Conservation (phyloP, 441 rosid species). For the Adansonia rubrostipa region DNA sequence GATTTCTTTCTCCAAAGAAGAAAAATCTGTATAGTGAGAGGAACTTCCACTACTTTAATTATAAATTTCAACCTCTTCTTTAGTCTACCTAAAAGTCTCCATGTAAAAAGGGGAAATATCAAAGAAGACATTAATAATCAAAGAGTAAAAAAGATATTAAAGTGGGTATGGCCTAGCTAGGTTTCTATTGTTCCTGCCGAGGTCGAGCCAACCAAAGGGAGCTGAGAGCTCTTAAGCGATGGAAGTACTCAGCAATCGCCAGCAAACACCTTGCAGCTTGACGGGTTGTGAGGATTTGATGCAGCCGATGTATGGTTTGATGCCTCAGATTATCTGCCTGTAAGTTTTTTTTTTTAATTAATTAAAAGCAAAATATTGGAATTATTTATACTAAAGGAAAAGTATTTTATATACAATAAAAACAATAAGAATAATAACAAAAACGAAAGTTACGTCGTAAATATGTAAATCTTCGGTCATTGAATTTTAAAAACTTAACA, state of each 20-base stretch:
- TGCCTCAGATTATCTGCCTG: slow-evolving; percentile 98
- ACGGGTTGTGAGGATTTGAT: slow-evolving; percentile 72
- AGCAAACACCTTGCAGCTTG: slow-evolving; percentile 88
- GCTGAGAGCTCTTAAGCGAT: slow-evolving; percentile 92
- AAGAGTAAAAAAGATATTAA: slow-evolving; percentile 16
- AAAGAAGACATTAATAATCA: slow-evolving; percentile 23
- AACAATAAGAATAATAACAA: too few species aligned
- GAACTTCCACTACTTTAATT: slow-evolving; percentile 33
- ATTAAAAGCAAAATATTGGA: background rate
- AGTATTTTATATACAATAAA: too few species aligned
- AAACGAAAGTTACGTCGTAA: too few species aligned
- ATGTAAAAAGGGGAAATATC: background rate
- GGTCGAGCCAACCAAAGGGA: slow-evolving; percentile 97
- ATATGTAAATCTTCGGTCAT: background rate
- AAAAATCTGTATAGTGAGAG: slow-evolving; percentile 1
- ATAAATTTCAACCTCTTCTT: slow-evolving; percentile 24
- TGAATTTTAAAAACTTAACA: too few species aligned
- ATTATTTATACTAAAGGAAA: background rate
- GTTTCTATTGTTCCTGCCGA: slow-evolving; percentile 61
- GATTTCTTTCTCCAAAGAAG: background rate
- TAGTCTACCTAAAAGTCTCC: slow-evolving; percentile 45
- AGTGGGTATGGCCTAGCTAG: slow-evolving; percentile 32
- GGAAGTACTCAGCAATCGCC: slow-evolving; percentile 82
- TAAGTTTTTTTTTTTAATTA: slow-evolving; percentile 31
- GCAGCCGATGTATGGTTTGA: slow-evolving; percentile 76